These are phyloP conservation scores for Phytophthora brassicae DNA, from an alignment of 352 stramenopile species.

Conservation along the genomic window DNA sequence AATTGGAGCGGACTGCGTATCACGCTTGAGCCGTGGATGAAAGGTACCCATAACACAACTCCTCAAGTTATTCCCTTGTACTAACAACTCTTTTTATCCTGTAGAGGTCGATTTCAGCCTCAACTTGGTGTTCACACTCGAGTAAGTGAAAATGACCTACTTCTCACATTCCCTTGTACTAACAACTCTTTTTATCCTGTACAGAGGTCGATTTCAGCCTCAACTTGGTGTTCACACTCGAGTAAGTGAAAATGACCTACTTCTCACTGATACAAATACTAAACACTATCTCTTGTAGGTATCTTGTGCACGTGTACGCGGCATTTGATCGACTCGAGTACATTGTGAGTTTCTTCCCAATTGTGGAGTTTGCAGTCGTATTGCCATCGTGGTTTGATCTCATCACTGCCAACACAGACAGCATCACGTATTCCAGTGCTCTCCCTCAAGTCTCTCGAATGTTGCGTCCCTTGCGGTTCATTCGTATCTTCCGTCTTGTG, in stretches of 20 bases:
- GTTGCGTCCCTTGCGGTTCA: constrained; percentile 60
- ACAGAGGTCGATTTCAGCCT: constrained; percentile 56
- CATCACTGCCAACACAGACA: constrained; percentile 18
- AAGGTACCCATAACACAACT: constrained; percentile 40
- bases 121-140: constrained; percentile 70
- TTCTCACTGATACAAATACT: neutral
- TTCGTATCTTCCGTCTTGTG: constrained; percentile 72
- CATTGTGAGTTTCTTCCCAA: constrained; percentile 43
- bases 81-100: neutral
- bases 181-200: neutral
- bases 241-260: constrained; percentile 39
- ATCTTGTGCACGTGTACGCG: constrained; percentile 59
- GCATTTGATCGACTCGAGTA: constrained; percentile 70
- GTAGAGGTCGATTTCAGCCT: constrained; percentile 55
- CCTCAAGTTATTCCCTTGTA: too few species aligned
- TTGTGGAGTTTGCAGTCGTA: constrained; percentile 63
- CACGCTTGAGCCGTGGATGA: constrained; percentile 37
- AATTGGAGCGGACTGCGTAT: constrained; percentile 57
- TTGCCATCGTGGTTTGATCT: constrained; percentile 61
- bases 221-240: constrained; percentile 70
- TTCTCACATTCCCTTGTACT: neutral
- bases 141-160: constrained; percentile 39
- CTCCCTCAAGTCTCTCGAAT: constrained; percentile 35
- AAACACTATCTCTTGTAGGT: constrained; percentile 25
- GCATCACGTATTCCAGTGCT: constrained; percentile 20